Percentiles rank a stretch among this genome's conserved stretches.
These are phyloP conservation scores for Rhodomyrtus psidioides DNA, from an alignment of 441 rosid species.

Conservation along the genomic window DNA sequence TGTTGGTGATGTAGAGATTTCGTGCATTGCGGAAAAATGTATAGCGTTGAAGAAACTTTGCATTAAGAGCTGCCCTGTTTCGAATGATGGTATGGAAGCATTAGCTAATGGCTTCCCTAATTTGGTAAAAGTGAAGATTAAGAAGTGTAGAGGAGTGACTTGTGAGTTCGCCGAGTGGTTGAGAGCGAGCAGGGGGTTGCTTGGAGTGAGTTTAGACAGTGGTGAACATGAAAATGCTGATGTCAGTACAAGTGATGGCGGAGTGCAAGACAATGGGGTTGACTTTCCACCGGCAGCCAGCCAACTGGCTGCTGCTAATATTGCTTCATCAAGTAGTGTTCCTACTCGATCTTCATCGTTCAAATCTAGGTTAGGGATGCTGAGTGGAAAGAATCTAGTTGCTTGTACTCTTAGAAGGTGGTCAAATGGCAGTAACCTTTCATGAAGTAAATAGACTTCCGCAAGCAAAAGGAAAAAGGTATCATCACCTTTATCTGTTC, in stretches of 20 bases:
- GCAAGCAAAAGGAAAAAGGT: not conserved
- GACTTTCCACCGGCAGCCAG: slow-evolving; percentile 27
- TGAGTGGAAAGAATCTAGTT: slow-evolving; percentile 42
- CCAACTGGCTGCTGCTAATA: slow-evolving; percentile 18
- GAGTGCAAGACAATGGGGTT: slow-evolving; percentile 36
- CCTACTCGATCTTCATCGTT: slow-evolving; percentile 33
- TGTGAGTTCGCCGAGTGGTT: slow-evolving; percentile 42
- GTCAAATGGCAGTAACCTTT: slow-evolving; percentile 35
- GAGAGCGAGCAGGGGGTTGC: slow-evolving; percentile 37
- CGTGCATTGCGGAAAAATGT: slow-evolving; percentile 59
- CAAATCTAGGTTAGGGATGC: slow-evolving; percentile 50
- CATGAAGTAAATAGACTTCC: slow-evolving; percentile 22
- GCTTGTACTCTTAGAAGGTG: slow-evolving; percentile 62
- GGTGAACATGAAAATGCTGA: slow-evolving; percentile 43
- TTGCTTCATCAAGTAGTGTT: slow-evolving; percentile 31
- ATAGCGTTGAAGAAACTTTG: slow-evolving; percentile 61
- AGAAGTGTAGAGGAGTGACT: slow-evolving; percentile 70
- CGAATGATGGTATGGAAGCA: slow-evolving; percentile 60
- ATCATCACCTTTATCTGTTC: not conserved
- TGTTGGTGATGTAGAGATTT: slow-evolving; percentile 57
- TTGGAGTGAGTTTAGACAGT: slow-evolving; percentile 53
- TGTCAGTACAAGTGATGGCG: slow-evolving; percentile 43
- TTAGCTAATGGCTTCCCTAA: slow-evolving; percentile 65
- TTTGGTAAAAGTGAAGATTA: slow-evolving; percentile 72
- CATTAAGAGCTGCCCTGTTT: slow-evolving; percentile 57